These are phyloP conservation scores for Chytriomyces sp. DNA, from an alignment of 192 early-diverging fungal species.

Conservation along the genomic window DNA sequence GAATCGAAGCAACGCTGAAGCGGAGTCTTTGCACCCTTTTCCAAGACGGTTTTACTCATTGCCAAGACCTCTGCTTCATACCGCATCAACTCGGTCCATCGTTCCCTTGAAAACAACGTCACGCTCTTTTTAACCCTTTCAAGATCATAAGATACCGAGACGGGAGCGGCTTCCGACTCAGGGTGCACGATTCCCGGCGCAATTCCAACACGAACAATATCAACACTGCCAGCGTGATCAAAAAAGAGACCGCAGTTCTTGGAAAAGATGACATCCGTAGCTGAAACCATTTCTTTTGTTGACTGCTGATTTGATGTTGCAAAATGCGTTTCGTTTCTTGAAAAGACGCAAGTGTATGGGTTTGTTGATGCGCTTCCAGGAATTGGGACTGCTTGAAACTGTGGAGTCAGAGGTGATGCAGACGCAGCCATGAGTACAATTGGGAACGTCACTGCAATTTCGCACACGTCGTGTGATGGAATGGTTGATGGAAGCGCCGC, in stretches of 20 bases:
- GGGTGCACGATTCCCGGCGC: background rate
- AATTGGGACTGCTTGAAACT: background rate
- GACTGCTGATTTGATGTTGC: background rate
- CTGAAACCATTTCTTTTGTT: background rate
- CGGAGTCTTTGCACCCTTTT: background rate
- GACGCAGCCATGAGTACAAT: background rate
- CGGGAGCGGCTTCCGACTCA: background rate
- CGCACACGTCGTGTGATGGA: background rate
- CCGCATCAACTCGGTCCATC: constrained; percentile 20
- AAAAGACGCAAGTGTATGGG: background rate
- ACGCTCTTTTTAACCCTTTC: background rate
- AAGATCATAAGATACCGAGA: background rate
- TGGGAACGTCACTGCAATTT: background rate
- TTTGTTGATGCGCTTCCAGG: background rate
- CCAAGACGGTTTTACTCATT: background rate
- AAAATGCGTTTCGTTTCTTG: constrained; percentile 2
- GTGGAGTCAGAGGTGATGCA: background rate
- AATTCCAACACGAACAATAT: background rate
- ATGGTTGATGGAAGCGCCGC: constrained; percentile 3
- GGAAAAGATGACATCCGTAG: constrained; percentile 3
- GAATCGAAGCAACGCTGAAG: constrained; percentile 19
- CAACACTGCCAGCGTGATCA: background rate
- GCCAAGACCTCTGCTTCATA: constrained; percentile 22
- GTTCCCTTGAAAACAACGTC: constrained; percentile 2
- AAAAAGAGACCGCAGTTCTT: constrained; percentile 25